Evolutionary conservation across 179 eudicot species (phyloP).

Genomic region (Sideroxylon spinosum): DNA sequence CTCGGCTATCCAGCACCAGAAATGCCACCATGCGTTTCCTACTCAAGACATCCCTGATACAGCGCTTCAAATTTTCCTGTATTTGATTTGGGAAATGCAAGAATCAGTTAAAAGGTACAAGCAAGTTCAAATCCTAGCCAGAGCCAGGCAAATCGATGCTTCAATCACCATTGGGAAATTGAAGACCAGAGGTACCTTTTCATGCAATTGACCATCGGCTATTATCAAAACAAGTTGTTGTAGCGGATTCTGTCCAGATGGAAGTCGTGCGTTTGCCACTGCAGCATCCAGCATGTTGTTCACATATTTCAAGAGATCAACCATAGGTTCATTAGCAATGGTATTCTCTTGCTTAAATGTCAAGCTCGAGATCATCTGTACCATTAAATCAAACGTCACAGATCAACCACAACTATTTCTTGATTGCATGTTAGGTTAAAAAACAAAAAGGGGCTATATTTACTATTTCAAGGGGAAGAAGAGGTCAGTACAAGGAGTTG

Average conservation of each 20-base stretch:
- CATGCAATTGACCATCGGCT: slow-evolving; percentile 88
- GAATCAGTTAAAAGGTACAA: background rate
- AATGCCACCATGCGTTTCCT: slow-evolving; percentile 90
- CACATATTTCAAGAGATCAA: slow-evolving; percentile 67
- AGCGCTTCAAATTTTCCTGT: slow-evolving; percentile 64
- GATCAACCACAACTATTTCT: background rate
- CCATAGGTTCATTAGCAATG: slow-evolving; percentile 70
- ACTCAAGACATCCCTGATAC: slow-evolving; percentile 69
- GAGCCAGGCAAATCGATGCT: background rate
- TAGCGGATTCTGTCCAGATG: slow-evolving; percentile 86
- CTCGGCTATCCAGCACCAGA: slow-evolving; percentile 68
- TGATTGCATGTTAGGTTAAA: background rate
- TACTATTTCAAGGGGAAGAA: background rate
- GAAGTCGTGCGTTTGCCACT: slow-evolving; percentile 69
- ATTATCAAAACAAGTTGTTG: slow-evolving; percentile 92
- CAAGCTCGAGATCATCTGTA: slow-evolving; percentile 90
- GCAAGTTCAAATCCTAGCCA: background rate
- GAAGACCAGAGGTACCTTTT: slow-evolving; percentile 42
- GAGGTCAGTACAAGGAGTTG: background rate
- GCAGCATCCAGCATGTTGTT: slow-evolving; percentile 74
- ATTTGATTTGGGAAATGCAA: background rate
- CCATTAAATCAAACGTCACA: slow-evolving; percentile 17
- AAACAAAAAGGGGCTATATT: background rate
- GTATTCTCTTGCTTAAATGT: slow-evolving; percentile 93
- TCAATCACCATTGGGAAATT: background rate